phyloP scores from a whole-genome alignment of 352 stramenopile species.

The Aphanomyces stellatus region DNA sequence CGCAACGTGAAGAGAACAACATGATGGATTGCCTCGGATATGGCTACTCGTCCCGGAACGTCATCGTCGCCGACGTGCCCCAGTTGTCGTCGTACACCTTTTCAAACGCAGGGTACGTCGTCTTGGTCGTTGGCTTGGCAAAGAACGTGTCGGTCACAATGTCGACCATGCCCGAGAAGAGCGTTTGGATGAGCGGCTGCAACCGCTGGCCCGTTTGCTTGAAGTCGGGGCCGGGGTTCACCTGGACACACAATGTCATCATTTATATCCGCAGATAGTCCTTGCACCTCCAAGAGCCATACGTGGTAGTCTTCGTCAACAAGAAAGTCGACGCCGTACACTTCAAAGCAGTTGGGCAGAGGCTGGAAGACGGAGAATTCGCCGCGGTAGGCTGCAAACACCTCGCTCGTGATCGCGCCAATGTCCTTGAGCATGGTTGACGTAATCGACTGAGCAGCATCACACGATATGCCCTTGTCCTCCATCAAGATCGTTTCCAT shows the following conservation, averaged over 20 bases:
- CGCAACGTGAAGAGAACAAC: too few species aligned
- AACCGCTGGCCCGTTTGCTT: constrained; percentile 59
- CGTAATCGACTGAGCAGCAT: constrained; percentile 32
- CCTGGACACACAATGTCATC: constrained; percentile 7
- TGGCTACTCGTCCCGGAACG: constrained; percentile 29
- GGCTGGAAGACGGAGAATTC: constrained; percentile 70
- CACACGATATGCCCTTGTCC: constrained; percentile 24
- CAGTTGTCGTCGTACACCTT: constrained; percentile 54
- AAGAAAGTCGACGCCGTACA: constrained; percentile 72
- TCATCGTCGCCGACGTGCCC: constrained; percentile 42
- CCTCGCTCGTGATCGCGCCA: constrained; percentile 44
- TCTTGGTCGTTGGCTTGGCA: constrained; percentile 22
- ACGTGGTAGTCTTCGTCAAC: constrained; percentile 60
- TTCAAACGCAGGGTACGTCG: constrained; percentile 30
- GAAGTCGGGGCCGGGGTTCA: constrained; percentile 71
- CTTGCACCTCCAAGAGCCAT: constrained; percentile 42
- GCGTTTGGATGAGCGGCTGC: constrained; percentile 46
- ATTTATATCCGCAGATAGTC: neutral
- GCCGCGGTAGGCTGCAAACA: constrained; percentile 59
- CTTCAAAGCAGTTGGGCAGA: constrained; percentile 59
- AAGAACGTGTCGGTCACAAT: constrained; percentile 51
- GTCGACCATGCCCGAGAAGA: constrained; percentile 52
- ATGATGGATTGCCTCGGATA: neutral
- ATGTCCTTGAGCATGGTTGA: constrained; percentile 53
- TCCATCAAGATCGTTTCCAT: constrained; percentile 43